These are phyloP conservation scores for Malus sylvestris DNA, from an alignment of 306 rosid species.

Conservation along the genomic window DNA sequence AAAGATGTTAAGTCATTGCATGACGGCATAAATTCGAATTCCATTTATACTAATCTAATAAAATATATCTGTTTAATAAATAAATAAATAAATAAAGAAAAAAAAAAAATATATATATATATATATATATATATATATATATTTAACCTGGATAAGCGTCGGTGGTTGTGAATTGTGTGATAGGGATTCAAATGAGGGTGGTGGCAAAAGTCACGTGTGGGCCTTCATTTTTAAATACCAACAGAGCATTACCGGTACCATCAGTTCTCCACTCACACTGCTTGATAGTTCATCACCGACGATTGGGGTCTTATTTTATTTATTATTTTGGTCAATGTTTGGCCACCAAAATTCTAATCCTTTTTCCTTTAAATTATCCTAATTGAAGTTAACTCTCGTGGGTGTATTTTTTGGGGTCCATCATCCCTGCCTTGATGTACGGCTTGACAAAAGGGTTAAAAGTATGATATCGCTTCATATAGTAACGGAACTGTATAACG, in stretches of 20 bases:
- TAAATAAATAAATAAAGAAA: no score
- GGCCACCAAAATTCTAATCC: background rate
- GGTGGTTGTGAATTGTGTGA: slow-evolving; percentile 6
- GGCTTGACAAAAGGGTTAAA: background rate
- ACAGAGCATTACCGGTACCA: background rate
- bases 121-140: no score
- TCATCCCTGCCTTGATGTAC: background rate
- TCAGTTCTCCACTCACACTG: background rate
- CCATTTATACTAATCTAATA: no score
- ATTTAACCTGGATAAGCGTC: background rate
- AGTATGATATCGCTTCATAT: no score
- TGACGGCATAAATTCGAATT: accelerated
- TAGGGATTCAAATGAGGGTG: background rate
- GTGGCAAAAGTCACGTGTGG: slow-evolving; percentile 3
- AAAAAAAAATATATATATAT: no score
- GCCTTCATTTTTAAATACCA: background rate
- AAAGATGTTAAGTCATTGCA: no score
- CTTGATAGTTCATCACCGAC: background rate
- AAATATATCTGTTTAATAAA: no score
- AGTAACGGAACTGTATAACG: no score
- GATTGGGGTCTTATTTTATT: background rate
- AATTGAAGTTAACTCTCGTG: no score
- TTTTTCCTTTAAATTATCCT: background rate
- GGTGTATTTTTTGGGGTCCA: background rate
- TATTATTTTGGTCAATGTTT: background rate